A percentile compares a stretch with the other conserved stretches of the same genome.
Evolutionary conservation across 148 eudicot species (phyloP).

Genomic region (Euryodendron excelsum): DNA sequence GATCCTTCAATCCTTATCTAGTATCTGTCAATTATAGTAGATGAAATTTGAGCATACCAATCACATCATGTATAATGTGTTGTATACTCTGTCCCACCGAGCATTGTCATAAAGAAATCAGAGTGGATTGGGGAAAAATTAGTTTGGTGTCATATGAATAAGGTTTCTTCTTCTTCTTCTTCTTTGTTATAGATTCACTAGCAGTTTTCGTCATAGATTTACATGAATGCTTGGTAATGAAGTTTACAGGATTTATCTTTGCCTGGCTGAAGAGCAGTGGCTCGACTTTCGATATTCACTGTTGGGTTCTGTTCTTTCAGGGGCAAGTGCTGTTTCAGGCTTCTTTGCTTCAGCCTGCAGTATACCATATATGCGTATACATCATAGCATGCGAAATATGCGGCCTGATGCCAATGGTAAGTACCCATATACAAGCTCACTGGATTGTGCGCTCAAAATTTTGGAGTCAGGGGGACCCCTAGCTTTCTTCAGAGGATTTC

Average conservation of each 20-base stretch:
- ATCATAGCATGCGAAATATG: background rate
- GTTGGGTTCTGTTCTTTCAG: background rate
- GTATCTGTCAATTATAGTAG: too few species aligned
- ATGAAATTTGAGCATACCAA: too few species aligned
- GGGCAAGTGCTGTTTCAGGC: slow-evolving; percentile 9
- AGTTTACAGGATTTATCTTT: too few species aligned
- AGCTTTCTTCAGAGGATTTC: background rate
- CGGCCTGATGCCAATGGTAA: background rate
- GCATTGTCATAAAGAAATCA: background rate
- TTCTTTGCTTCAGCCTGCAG: background rate
- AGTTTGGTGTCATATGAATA: background rate
- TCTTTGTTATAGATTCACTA: too few species aligned
- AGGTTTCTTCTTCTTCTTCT: too few species aligned
- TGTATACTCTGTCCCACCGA: background rate
- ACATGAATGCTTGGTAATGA: too few species aligned
- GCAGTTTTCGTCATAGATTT: too few species aligned
- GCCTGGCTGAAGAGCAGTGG: too few species aligned
- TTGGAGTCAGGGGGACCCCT: background rate
- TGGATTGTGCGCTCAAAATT: background rate
- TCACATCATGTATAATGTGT: too few species aligned
- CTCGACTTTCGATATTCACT: too few species aligned
- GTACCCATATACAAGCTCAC: background rate
- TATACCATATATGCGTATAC: background rate
- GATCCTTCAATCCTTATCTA: too few species aligned
- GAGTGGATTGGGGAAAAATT: background rate